Conservation (phyloP, 2,329 filamentous ascomycete genomes). For the Hypomyces perniciosus region DNA sequence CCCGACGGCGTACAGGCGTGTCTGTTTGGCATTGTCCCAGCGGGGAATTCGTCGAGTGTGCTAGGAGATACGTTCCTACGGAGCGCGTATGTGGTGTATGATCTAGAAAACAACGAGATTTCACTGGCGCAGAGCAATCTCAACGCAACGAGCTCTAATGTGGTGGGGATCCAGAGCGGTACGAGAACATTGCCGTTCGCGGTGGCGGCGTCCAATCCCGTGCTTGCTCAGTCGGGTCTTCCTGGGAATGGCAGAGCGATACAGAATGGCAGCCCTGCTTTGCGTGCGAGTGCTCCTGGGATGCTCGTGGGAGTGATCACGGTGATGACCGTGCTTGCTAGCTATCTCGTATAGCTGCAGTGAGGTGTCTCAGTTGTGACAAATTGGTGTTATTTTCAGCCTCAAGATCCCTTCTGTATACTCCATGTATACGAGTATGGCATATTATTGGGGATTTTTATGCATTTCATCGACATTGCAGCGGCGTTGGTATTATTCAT, state of each 20-base stretch:
- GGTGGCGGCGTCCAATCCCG: conserved; percentile 41
- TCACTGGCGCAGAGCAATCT: conserved; percentile 63
- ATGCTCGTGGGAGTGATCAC: too few species aligned
- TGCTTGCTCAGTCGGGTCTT: conserved; percentile 43
- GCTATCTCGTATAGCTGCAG: too few species aligned
- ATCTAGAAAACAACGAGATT: conserved; percentile 65
- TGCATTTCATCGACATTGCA: too few species aligned
- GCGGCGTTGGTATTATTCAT: too few species aligned
- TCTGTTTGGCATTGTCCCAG: conserved; percentile 60
- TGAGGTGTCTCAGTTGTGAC: too few species aligned
- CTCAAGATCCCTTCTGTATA: too few species aligned
- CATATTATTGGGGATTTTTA: too few species aligned
- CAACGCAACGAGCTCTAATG: conserved; percentile 41
- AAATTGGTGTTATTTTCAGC: too few species aligned
- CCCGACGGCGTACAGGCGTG: conserved; percentile 51
- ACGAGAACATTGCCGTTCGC: conserved; percentile 48
- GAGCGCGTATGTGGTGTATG: conserved; percentile 70
- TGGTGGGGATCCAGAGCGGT: conserved; percentile 51
- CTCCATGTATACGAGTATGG: too few species aligned
- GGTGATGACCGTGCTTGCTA: too few species aligned
- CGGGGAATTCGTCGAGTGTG: conserved; percentile 49
- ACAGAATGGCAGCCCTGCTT: too few species aligned
- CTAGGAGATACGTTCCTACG: conserved; percentile 71
- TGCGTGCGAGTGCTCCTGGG: too few species aligned
- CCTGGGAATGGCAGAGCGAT: neutral